Conservation (phyloP, 106 monocot genomes). For the Dioscorea dumetorum region DNA sequence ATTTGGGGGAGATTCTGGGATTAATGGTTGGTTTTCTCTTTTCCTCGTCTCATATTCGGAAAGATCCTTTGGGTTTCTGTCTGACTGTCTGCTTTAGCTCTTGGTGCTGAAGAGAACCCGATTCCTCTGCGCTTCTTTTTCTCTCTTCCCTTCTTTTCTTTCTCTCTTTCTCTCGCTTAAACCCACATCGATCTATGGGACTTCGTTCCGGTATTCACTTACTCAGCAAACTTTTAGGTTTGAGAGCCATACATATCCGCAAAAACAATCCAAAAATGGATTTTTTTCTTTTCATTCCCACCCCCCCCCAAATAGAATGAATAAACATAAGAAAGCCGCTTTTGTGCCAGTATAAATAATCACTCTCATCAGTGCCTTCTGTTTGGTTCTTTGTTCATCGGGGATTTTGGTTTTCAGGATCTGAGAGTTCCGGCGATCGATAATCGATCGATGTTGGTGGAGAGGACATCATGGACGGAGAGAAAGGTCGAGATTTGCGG, state of each 20-base stretch:
- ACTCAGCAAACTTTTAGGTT: too few relatives aligned
- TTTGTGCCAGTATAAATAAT: neutral
- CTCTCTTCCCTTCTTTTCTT: neutral
- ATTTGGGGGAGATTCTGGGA: neutral
- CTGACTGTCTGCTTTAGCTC: neutral
- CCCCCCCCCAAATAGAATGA: neutral
- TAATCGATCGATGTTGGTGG: too few relatives aligned
- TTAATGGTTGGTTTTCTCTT: neutral
- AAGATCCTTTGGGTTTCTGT: neutral
- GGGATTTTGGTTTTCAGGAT: too few relatives aligned
- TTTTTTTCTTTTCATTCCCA: neutral
- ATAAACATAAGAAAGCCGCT: neutral
- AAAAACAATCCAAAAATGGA: too few relatives aligned
- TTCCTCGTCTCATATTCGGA: neutral
- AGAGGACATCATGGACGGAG: too few relatives aligned
- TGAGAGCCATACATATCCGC: too few relatives aligned
- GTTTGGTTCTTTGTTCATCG: too few relatives aligned
- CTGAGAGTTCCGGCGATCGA: too few relatives aligned
- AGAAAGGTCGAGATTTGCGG: too few relatives aligned
- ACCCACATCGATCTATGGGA: neutral
- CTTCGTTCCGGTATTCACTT: neutral
- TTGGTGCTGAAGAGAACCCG: conserved; percentile 3
- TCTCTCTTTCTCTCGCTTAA: neutral
- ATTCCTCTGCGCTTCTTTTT: conserved; percentile 1
- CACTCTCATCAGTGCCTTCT: too few relatives aligned